Base-by-base conservation (phyloP, 352 stramenopile species). In the Phytophthora melonis region DNA sequence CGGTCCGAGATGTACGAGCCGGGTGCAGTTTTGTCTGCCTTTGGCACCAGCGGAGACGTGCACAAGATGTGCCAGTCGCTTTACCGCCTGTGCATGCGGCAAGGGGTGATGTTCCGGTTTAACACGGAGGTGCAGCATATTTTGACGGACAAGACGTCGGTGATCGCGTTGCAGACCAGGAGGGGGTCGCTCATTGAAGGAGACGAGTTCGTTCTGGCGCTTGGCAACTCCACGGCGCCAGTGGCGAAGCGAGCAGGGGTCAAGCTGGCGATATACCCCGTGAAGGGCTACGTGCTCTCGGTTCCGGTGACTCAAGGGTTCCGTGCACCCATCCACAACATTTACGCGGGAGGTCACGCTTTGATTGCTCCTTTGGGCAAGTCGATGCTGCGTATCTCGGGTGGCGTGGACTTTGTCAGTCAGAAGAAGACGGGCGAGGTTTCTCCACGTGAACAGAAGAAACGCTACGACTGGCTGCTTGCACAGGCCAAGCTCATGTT, bases 71-170 rank as follows among this genome's bases (percentile, higher is more conserved):
- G 90, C 65, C 77, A 92, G 63, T 91, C 88, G 52, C 84, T 96
- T 18, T 92, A 93, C 70, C 74, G 81, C 10, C 75, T 95, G 19
- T 96, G 88, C 59, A 84, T 93, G 74, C 86, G 87, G 5, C 83
- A 95, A 61, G 90, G 90, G 27, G 90, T 96, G 56, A 95, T 96
- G 90, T 96, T 96, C 77, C 90, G 88, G 54, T 94, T 96, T 58
- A 92, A 93, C 58, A 93, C 90, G 3, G 90, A 96, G 39, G 80
- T 96, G 55, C 78, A 89, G 27, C 87, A 96, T 52, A 83, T 96
- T 36, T 74, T 96, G 21, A 90, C 87, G 19, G 89, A 94, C 69
- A 86, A 87, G 56, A 88, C 86, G 54, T 79, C 81, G 16, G 88
- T 94, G 21, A 93, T 96, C 59, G 90, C 90, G 49, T 58, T 96